phyloP scores from a whole-genome alignment of 495 filamentous ascomycete species.

The Aspergillus baeticus region DNA sequence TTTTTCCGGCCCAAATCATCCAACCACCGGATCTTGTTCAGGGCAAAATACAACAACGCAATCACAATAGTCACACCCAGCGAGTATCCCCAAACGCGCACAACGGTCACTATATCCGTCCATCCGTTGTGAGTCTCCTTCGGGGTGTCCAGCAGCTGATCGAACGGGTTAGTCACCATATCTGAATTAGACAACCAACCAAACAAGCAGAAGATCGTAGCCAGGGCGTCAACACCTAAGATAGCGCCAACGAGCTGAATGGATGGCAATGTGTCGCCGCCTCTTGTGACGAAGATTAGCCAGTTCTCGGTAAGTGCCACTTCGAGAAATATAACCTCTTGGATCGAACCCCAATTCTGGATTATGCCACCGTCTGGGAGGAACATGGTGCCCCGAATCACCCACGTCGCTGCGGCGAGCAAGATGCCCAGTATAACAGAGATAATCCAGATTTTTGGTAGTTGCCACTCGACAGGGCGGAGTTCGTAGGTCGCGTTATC shows the following conservation, averaged over 20 bases:
- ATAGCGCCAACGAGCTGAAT: constrained; percentile 67
- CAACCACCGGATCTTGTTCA: constrained; percentile 65
- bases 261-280: constrained; percentile 63
- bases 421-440: constrained; percentile 61
- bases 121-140: too few relatives aligned
- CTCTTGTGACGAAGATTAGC: constrained; percentile 74
- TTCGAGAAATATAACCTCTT: constrained; percentile 70
- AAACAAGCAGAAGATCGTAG: constrained; percentile 70
- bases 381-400: constrained; percentile 64
- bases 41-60: constrained; percentile 69
- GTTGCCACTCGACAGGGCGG: constrained; percentile 72
- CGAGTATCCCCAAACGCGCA: constrained; percentile 74
- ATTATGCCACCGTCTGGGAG: constrained; percentile 66
- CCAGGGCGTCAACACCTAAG: constrained; percentile 62
- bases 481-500: constrained; percentile 69
- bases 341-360: constrained; percentile 66
- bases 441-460: constrained; percentile 77
- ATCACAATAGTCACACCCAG: constrained; percentile 73
- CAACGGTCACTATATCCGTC: constrained; percentile 73
- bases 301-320: constrained; percentile 73
- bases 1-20: constrained; percentile 71
- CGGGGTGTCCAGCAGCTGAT: too few relatives aligned
- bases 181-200: constrained; percentile 61
- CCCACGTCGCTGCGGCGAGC: constrained; percentile 67
- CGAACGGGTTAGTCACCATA: constrained; percentile 43